phyloP scores from a whole-genome alignment of 345 rosid species.

The Salix purpurea region DNA sequence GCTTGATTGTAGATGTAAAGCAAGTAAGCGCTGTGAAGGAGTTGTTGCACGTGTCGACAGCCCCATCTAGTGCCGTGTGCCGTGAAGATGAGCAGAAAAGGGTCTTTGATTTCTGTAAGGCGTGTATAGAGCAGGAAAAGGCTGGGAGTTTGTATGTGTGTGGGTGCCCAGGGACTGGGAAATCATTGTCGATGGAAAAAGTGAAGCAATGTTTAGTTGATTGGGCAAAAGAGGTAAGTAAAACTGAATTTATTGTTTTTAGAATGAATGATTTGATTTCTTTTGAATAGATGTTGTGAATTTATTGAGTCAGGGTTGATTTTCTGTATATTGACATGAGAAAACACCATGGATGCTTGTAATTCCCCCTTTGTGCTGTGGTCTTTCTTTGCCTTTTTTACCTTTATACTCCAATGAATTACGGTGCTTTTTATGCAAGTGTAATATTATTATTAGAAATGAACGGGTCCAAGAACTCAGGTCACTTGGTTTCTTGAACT shows the following conservation, averaged over 20 bases:
- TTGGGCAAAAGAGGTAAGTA: conserved; percentile 61
- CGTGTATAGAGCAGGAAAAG: conserved; percentile 49
- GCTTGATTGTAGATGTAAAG: conserved; percentile 38
- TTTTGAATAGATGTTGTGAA: background rate
- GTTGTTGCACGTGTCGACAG: conserved; percentile 71
- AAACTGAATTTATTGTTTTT: background rate
- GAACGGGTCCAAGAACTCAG: background rate
- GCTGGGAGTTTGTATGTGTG: conserved; percentile 75
- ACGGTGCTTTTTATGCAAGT: background rate
- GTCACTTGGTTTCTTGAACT: background rate
- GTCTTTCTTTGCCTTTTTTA: background rate
- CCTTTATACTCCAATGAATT: background rate
- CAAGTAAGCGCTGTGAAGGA: conserved; percentile 69
- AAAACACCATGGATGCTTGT: background rate
- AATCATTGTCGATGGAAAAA: conserved; percentile 72
- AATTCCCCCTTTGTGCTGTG: background rate
- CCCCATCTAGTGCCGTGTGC: conserved; percentile 56
- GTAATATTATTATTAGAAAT: background rate
- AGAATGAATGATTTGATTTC: background rate
- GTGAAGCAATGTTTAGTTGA: conserved; percentile 48
- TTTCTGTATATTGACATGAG: background rate
- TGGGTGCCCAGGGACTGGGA: conserved; percentile 92
- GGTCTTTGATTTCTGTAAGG: conserved; percentile 65
- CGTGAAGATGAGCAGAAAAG: conserved; percentile 70
- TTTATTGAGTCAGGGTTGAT: background rate